Evolutionary conservation across 768 basidiomycete genomes (phyloP).

Genomic region (Boletus coccyginus): DNA sequence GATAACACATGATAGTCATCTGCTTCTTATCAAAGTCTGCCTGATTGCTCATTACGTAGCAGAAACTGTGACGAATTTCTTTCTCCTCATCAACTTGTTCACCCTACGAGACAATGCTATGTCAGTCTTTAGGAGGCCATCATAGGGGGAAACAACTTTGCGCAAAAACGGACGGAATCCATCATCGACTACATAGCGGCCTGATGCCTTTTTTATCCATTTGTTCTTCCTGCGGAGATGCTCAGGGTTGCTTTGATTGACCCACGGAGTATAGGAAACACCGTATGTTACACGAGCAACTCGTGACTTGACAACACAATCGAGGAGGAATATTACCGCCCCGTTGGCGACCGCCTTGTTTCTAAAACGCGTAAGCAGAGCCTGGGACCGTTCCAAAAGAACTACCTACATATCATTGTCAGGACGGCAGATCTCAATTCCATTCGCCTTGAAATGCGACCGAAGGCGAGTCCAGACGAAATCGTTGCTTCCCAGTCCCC

Average conservation of each 20-base stretch:
- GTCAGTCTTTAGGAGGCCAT: not conserved
- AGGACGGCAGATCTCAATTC: constrained; percentile 3
- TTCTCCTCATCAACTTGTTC: not conserved
- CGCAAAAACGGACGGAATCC: not conserved
- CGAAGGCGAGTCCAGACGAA: constrained; percentile 5
- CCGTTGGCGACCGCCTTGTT: constrained; percentile 11
- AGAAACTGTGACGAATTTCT: not conserved
- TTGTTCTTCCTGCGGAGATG: not conserved
- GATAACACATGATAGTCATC: not conserved
- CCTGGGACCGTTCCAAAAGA: not conserved
- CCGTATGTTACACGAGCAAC: constrained; percentile 6
- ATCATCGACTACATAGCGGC: not conserved
- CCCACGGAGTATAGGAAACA: not conserved
- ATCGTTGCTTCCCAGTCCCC: constrained; percentile 6
- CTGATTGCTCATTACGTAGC: no score
- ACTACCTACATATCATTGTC: constrained; percentile 7
- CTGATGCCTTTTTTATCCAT: not conserved
- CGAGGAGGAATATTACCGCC: constrained; percentile 1
- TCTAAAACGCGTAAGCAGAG: not conserved
- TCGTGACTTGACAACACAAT: not conserved
- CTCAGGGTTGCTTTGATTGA: not conserved
- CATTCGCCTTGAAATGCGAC: not conserved
- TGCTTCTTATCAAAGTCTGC: not conserved
- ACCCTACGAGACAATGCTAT: not conserved
- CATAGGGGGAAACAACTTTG: not conserved